Percentiles rank a stretch among this genome's conserved stretches.
These are phyloP conservation scores for Datura wrightii DNA, from an alignment of 257 asterid genomes.

Conservation along the genomic window DNA sequence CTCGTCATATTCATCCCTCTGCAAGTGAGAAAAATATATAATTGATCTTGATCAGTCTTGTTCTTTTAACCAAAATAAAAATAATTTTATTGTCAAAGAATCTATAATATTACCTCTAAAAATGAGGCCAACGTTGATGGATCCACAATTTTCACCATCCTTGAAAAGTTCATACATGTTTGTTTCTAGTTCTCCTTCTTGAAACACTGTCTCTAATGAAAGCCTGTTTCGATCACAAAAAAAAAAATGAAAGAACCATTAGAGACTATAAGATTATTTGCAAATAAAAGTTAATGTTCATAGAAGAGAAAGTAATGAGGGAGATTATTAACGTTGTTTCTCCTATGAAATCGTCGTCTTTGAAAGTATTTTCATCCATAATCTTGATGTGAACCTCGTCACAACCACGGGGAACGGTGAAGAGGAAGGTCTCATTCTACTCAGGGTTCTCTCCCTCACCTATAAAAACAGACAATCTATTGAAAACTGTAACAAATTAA, in stretches of 20 bases:
- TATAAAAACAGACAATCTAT: not conserved
- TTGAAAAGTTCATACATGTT: not conserved
- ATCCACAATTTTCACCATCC: not conserved
- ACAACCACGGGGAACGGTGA: not conserved
- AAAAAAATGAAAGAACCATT: not conserved
- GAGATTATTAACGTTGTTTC: constrained; percentile 10
- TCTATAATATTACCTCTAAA: not conserved
- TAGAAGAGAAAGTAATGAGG: not conserved
- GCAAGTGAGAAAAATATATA: not conserved
- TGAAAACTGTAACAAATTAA: not conserved
- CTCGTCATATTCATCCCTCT: not conserved
- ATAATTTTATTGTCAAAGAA: not conserved
- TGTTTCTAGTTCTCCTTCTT: not conserved
- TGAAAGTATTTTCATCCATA: not conserved
- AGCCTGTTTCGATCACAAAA: not conserved
- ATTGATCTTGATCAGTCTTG: no score
- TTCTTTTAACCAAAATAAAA: not conserved
- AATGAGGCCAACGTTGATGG: not conserved
- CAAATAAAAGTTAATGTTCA: not conserved
- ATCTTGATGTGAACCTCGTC: not conserved
- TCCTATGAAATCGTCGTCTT: not conserved
- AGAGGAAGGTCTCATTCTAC: not conserved
- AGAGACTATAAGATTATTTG: not conserved
- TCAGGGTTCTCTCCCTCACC: not conserved
- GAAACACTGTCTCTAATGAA: not conserved